A percentile compares a stretch with the other conserved stretches of the same genome.
phyloP scores from a whole-genome alignment of 202 grass and related monocot genomes.

The Musa balbisiana region DNA sequence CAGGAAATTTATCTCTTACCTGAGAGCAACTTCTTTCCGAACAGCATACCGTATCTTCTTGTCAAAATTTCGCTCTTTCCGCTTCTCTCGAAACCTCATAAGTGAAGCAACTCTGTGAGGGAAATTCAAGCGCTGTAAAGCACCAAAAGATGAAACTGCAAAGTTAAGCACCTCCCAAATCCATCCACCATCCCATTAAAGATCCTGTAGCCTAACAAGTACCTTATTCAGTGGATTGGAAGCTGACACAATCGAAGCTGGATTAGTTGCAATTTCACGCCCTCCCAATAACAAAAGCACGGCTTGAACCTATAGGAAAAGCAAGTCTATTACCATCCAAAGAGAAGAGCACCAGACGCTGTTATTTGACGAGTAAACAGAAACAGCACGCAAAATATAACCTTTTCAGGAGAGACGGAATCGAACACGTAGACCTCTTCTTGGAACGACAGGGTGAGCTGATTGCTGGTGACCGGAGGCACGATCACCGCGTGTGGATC shows the following conservation, averaged over 20 bases:
- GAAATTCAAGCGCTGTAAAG: conserved; percentile 71
- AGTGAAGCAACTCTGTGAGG: conserved; percentile 92
- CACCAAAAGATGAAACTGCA: conserved; percentile 12
- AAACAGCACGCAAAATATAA: conserved; percentile 1
- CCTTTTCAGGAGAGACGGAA: conserved; percentile 95
- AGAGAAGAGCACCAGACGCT: neutral
- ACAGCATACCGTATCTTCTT: conserved; percentile 97
- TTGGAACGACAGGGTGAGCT: conserved; percentile 93
- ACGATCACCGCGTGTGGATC: conserved; percentile 37
- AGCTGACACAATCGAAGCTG: conserved; percentile 37
- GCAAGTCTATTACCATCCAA: neutral
- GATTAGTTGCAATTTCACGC: conserved; percentile 56
- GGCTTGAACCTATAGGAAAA: conserved; percentile 70
- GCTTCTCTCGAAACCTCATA: conserved; percentile 96
- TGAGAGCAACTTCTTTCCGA: conserved; percentile 87
- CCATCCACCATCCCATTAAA: conserved; percentile 6
- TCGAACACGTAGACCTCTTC: conserved; percentile 98
- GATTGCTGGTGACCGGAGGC: conserved; percentile 39
- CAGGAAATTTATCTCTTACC: conserved; percentile 32
- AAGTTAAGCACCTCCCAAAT: neutral
- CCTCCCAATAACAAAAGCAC: conserved; percentile 89
- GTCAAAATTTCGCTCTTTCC: conserved; percentile 96
- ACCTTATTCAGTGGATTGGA: conserved; percentile 79
- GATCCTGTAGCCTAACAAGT: neutral
- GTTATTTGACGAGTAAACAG: neutral